Percentiles rank a stretch among this genome's conserved stretches.
Conservation (phyloP, 2,329 filamentous ascomycete genomes). For the Setomelanomma holmii region DNA sequence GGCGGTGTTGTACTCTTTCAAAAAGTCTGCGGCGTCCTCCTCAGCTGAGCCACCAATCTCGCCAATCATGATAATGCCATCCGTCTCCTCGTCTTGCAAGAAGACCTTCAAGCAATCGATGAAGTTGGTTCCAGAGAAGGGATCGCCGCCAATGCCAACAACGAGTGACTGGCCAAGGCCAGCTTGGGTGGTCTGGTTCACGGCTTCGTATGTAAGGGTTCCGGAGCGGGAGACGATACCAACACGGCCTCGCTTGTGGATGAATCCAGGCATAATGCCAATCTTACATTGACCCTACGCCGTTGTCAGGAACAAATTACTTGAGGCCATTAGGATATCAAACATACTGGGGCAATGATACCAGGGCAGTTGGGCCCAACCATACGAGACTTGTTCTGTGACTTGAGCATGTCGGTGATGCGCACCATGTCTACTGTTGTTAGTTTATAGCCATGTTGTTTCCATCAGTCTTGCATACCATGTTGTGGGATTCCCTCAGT, state of each 20-base stretch:
- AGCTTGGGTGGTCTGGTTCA: conserved; percentile 98
- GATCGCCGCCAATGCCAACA: conserved; percentile 97
- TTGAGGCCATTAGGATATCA: conserved; percentile 10
- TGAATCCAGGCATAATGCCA: conserved; percentile 99
- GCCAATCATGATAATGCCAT: conserved; percentile 99
- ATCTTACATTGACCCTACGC: conserved; percentile 94
- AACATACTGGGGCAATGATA: conserved; percentile 78
- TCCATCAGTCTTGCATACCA: conserved; percentile 63
- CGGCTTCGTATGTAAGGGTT: conserved; percentile 98
- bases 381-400: conserved; percentile 94
- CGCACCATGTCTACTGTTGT: conserved; percentile 85
- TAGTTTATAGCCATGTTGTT: conserved; percentile 12
- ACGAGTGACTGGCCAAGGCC: conserved; percentile 98
- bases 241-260: conserved; percentile 98
- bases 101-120: conserved; percentile 99
- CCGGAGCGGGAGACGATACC: conserved; percentile 98
- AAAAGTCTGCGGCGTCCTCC: conserved; percentile 97
- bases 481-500: conserved; percentile 98
- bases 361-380: conserved; percentile 98
- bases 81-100: conserved; percentile 92
- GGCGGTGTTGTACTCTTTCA: conserved; percentile 87
- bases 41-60: conserved; percentile 98
- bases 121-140: conserved; percentile 99
- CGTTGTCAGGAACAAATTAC: background rate
- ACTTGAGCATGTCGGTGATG: conserved; percentile 97